Conservation (phyloP, 2,329 filamentous ascomycete genomes). For the Aspergillus proliferans region DNA sequence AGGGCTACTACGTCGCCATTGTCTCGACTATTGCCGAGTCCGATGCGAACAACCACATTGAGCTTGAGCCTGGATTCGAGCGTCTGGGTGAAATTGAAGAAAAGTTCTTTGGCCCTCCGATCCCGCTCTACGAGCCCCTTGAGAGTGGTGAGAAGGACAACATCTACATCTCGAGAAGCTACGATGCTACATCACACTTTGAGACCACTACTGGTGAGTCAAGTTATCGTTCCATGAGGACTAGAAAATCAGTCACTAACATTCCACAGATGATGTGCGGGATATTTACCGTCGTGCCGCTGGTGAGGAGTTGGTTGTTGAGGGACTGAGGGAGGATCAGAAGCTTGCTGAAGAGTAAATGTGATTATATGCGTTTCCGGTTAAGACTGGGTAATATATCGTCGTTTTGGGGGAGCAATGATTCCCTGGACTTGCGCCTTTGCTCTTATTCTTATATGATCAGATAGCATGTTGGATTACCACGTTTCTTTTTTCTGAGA, state of each 20-base stretch:
- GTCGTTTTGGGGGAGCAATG: slow-evolving; percentile 12
- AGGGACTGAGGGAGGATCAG: slow-evolving; percentile 71
- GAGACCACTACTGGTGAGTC: slow-evolving; percentile 68
- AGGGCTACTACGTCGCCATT: slow-evolving; percentile 98
- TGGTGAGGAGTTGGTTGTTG: slow-evolving; percentile 79
- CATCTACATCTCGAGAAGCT: slow-evolving; percentile 97
- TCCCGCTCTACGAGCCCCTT: slow-evolving; percentile 87
- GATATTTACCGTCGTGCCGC: slow-evolving; percentile 83
- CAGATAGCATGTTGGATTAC: background rate
- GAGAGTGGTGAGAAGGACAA: slow-evolving; percentile 78
- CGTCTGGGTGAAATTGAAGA: slow-evolving; percentile 90
- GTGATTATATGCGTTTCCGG: slow-evolving; percentile 1
- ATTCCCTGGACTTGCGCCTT: background rate
- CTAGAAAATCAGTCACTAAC: slow-evolving; percentile 6
- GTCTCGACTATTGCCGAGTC: slow-evolving; percentile 96
- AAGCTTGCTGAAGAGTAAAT: slow-evolving; percentile 34
- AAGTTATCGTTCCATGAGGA: background rate
- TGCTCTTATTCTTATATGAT: background rate
- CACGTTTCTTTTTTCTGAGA: background rate
- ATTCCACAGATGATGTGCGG: slow-evolving; percentile 74
- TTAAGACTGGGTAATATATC: slow-evolving; percentile 20
- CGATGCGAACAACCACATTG: slow-evolving; percentile 86
- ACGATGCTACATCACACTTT: slow-evolving; percentile 96
- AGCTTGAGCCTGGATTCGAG: slow-evolving; percentile 87
- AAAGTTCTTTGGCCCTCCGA: slow-evolving; percentile 90